Base-by-base conservation (phyloP, 2,329 filamentous ascomycete species). In the Trichoderma sp. region DNA sequence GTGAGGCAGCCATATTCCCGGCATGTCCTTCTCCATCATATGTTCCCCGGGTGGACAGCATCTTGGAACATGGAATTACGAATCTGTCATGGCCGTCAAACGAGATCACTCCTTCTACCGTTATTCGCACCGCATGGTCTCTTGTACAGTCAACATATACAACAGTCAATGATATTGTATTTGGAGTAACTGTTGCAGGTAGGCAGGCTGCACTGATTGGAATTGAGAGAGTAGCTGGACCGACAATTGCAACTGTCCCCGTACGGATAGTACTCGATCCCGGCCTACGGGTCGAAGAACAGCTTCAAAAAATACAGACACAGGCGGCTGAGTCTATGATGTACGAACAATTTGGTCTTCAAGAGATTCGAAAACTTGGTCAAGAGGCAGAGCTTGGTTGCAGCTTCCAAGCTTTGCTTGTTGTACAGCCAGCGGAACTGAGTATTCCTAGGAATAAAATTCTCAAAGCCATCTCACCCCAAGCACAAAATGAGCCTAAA, bases 61-160 rank as follows among this genome's bases (percentile, higher is more conserved):
- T 24, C 24, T 24, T 49, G n/a, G n/a, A 49, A 24, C n/a, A 49
- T 49, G 21, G 4, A 10, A 49, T 49, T 24, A 49, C n/a, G 46
- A 49, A 49, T 49, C n/a, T 49, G n/a, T 1, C 11, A 49, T 49
- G 46, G 46, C 46, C 46, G 0, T 49, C 11, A 24, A 24, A 49
- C 5, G n/a, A 55, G n/a, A 68, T 64, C 3, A 74, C 71, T 0
- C 51, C 58, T 1, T 70, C 72, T 0, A 71, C 34, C 0, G 5
- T 73, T 1, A 59, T 74, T 6, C 70, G 73, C 1, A 82, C 84
- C 30, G 86, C 87, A 0, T 81, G 85, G 72, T 81, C 82, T 11
- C 82, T 84, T 58, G 73, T 90, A 14, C 73, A 87, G 5, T 76
- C 81, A 24, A 77, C 78, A 13, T 88, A 88, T 71, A 74, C 81